Evolutionary conservation across 208 protist genomes (phyloP).

Genomic region (Tetramitus jugosus): DNA sequence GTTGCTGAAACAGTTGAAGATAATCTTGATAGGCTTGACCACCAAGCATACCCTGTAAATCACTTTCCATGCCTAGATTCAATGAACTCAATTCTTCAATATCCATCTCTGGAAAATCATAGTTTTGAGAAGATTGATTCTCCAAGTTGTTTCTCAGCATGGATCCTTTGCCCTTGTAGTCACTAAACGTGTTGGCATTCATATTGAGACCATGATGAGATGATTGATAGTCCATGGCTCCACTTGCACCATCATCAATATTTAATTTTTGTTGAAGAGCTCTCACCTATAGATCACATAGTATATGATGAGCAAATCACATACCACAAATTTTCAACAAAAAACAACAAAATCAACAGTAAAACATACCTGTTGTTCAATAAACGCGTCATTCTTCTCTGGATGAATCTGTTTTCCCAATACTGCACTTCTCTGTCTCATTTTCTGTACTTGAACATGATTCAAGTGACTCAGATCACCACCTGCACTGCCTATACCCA

Average conservation of each 20-base stretch:
- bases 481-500: too few species aligned
- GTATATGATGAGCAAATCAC: neutral
- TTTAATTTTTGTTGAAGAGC: too few species aligned
- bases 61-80: neutral
- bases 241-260: neutral
- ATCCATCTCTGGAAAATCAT: too few species aligned
- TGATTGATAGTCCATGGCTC: neutral
- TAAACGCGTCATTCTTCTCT: neutral
- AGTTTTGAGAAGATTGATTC: too few species aligned
- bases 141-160: too few species aligned
- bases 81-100: neutral
- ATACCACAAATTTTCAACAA: neutral
- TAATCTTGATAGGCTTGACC: too few species aligned
- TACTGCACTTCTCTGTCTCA: constrained; percentile 4
- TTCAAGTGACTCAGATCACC: too few species aligned
- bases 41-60: too few species aligned
- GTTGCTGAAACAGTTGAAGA: too few species aligned
- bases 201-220: neutral
- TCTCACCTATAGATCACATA: neutral
- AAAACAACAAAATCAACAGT: too few species aligned
- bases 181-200: neutral
- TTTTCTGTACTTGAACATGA: neutral
- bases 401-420: neutral
- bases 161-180: neutral
- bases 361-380: neutral